phyloP scores from a whole-genome alignment of 768 basidiomycete genomes.

The Lactarius trivialis region DNA sequence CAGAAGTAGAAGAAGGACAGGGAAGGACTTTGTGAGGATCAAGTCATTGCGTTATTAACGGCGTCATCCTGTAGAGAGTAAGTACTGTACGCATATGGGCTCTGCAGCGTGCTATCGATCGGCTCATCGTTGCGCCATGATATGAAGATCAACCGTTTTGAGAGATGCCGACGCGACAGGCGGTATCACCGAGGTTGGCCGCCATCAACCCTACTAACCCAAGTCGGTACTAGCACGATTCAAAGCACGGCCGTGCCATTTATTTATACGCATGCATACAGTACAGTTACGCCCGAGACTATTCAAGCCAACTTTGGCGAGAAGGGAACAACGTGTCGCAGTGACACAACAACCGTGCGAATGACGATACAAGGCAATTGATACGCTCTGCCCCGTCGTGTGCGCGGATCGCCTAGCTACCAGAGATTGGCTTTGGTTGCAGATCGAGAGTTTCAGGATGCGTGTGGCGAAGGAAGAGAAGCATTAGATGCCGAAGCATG shows the following conservation, averaged over 20 bases:
- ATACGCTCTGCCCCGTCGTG: neutral
- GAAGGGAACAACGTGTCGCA: neutral
- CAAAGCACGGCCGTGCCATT: neutral
- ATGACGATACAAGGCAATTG: neutral
- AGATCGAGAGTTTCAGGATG: neutral
- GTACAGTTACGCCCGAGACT: neutral
- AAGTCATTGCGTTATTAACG: neutral
- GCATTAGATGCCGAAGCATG: neutral
- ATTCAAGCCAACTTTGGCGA: too few species aligned
- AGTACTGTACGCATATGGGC: neutral
- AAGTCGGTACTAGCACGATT: neutral
- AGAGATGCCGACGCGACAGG: neutral
- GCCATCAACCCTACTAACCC: neutral
- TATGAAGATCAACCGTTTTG: neutral
- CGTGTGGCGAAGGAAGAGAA: neutral
- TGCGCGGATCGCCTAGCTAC: neutral
- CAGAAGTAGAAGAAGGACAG: neutral
- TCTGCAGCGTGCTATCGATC: neutral
- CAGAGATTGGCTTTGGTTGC: neutral
- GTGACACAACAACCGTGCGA: neutral
- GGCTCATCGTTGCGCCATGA: neutral
- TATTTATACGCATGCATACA: neutral
- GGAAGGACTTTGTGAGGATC: neutral
- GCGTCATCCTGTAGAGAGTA: neutral
- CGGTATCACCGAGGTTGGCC: neutral